Conservation (phyloP, 768 basidiomycete species). For the Gloeostereum incarnatum region DNA sequence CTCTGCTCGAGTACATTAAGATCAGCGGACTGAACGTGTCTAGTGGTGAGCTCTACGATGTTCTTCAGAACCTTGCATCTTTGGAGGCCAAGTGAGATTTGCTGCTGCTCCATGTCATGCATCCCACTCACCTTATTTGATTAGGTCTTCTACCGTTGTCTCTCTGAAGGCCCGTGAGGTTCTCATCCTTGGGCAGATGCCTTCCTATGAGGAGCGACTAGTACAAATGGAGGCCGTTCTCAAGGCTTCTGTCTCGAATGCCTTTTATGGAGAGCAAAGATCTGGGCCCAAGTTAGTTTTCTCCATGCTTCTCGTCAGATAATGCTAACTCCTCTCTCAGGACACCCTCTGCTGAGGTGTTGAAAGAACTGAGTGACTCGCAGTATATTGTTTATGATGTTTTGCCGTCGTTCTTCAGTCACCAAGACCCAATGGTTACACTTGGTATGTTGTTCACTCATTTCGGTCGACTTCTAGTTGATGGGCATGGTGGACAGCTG, state of each 20-base stretch:
- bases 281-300: slow-evolving; percentile 42
- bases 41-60: slow-evolving; percentile 68
- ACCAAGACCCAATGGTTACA: slow-evolving; percentile 74
- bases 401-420: slow-evolving; percentile 90
- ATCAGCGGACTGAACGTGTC: slow-evolving; percentile 66
- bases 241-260: slow-evolving; percentile 78
- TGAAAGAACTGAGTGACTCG: slow-evolving; percentile 92
- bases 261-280: slow-evolving; percentile 83
- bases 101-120: not conserved
- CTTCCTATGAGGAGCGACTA: slow-evolving; percentile 91
- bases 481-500: slow-evolving; percentile 40
- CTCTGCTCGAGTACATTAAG: slow-evolving; percentile 87
- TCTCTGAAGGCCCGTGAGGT: slow-evolving; percentile 96
- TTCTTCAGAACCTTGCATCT: slow-evolving; percentile 72
- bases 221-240: slow-evolving; percentile 93
- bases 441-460: slow-evolving; percentile 44
- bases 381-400: slow-evolving; percentile 97
- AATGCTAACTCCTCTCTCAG: slow-evolving; percentile 26
- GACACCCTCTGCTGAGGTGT: slow-evolving; percentile 74
- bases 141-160: slow-evolving; percentile 82
- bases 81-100: slow-evolving; percentile 76
- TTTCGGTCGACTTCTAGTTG: not conserved
- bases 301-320: not conserved
- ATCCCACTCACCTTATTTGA: not conserved
- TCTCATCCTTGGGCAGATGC: slow-evolving; percentile 91